Base-by-base conservation (phyloP, 768 basidiomycete species). In the Russula emetica region DNA sequence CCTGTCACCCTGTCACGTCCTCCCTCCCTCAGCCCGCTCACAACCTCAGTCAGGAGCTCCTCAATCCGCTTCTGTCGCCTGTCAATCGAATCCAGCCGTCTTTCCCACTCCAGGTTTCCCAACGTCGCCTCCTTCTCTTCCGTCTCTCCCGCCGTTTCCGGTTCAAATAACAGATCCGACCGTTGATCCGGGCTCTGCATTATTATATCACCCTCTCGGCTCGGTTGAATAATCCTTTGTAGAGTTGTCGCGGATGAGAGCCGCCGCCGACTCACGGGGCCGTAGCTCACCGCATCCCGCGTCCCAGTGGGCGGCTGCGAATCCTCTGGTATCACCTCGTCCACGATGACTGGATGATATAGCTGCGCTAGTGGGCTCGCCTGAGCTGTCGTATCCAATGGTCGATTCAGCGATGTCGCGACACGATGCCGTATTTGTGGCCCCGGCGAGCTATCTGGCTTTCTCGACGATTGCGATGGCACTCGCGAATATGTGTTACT, bases 301-400 rank as follows among this genome's bases (percentile, higher is more conserved):
- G 68, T 58, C 44, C 70, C 56, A 6, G 40, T 14, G 30, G 49
- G 26, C 24, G 47, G 62, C 5, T 63, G 58, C 8, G 64, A 62
- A 16, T 77, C 74, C 61, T 78, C 76, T 1, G 71, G 70, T 9
- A 76, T 74, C 22, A 78, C 74, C 1, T 83, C 82, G 56, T 85
- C 83, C 18, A 88, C 75, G 7, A 84, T 58, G 22, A 91, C 66
- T 14, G 89, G 87, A 60, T 86, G 86, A 71, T 83, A 92, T 16
- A 90, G 77, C 71, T 90, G 88, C 2, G 88, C 88, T 3, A 92
- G 78, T 18, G 91, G 90, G 70, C 86, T 87, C 10, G 77, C 70
- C 55, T 74, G 78, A 20, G 80, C 79, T 2, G 73, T 68, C 20
- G 70, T 64, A 24, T 79, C 78, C 5, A 70, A 68, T 22, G 74